phyloP scores from a whole-genome alignment of 345 rosid genomes.

The Citrus sp. region DNA sequence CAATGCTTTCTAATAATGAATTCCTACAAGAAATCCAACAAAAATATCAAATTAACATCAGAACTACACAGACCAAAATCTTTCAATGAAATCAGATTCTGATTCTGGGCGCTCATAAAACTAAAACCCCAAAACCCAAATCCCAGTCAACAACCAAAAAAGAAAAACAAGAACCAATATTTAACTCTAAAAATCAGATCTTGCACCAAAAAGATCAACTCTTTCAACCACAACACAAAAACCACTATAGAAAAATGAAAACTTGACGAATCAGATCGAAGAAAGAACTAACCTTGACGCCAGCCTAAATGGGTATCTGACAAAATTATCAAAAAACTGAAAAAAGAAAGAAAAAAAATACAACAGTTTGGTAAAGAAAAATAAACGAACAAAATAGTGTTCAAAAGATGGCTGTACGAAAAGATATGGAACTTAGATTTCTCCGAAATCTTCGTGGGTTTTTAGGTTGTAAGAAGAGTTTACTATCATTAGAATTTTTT shows the following conservation, averaged over 20 bases:
- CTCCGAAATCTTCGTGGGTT: slow-evolving; percentile 6
- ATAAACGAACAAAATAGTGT: background rate
- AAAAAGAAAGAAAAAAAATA: background rate
- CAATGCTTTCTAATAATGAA: background rate
- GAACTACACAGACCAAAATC: background rate
- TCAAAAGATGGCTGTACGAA: slow-evolving; percentile 5
- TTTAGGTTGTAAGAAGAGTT: background rate
- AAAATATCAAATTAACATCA: background rate
- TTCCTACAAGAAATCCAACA: background rate
- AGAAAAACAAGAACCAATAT: background rate
- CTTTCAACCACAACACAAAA: background rate
- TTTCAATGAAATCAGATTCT: background rate
- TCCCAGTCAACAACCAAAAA: background rate
- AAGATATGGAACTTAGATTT: background rate
- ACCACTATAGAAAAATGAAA: background rate
- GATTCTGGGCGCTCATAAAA: background rate
- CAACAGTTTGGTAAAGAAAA: background rate
- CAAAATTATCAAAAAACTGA: background rate
- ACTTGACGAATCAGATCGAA: background rate
- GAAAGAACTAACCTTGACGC: slow-evolving; percentile 9
- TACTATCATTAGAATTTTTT: background rate
- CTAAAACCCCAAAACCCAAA: background rate
- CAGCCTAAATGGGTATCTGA: background rate
- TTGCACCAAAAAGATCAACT: background rate
- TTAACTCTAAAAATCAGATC: slow-evolving; percentile 5